A percentile compares a stretch with the other conserved stretches of the same genome.
Conservation (phyloP, 2,329 filamentous ascomycete genomes). For the Amylocarpus encephaloides region DNA sequence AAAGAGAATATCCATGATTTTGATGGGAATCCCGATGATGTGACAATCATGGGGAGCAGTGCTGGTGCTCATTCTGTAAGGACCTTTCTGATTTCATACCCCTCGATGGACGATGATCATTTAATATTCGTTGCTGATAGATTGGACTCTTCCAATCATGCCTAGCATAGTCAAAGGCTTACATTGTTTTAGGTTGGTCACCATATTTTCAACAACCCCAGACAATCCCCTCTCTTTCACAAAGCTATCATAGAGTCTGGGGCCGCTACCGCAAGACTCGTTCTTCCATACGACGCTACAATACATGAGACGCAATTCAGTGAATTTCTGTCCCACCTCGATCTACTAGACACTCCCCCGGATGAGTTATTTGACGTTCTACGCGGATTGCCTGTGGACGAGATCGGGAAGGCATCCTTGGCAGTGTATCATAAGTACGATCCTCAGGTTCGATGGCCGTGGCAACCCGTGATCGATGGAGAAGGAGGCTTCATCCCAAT, state of each 20-base stretch:
- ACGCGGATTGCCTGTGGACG: constrained; percentile 36
- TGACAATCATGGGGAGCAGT: constrained; percentile 56
- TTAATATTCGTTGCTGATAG: neutral
- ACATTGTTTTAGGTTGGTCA: constrained; percentile 52
- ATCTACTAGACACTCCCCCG: constrained; percentile 38
- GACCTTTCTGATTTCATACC: constrained; percentile 2
- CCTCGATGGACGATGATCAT: neutral
- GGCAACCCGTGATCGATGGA: constrained; percentile 63
- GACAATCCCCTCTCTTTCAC: constrained; percentile 38
- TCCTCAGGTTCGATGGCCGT: constrained; percentile 50
- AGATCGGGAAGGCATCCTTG: constrained; percentile 38
- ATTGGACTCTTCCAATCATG: neutral
- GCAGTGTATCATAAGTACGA: constrained; percentile 40
- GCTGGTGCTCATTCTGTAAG: constrained; percentile 56
- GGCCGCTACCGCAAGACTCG: constrained; percentile 47
- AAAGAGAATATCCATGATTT: constrained; percentile 52
- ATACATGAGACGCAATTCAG: constrained; percentile 50
- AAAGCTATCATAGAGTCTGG: constrained; percentile 53
- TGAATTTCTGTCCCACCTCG: constrained; percentile 48
- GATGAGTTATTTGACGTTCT: constrained; percentile 47
- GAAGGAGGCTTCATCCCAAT: constrained; percentile 46
- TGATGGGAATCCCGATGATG: constrained; percentile 50
- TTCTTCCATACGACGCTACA: constrained; percentile 47
- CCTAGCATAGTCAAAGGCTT: neutral
- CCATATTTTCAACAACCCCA: constrained; percentile 49